phyloP scores from a whole-genome alignment of 352 stramenopile genomes.

The Blastocystis sp. region DNA sequence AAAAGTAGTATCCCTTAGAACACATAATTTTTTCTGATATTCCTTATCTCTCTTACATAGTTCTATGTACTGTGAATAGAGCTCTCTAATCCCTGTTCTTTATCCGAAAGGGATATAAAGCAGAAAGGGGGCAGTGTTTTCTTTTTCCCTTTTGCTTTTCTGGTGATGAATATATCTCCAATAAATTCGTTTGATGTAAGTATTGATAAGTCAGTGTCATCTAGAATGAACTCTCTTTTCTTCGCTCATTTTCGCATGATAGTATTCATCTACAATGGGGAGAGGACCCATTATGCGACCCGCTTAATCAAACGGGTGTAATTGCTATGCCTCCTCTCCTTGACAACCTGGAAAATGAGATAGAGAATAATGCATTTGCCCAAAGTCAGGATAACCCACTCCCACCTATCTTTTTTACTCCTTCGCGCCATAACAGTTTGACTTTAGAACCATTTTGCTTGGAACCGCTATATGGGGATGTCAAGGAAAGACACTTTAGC shows the following conservation, averaged over 20 bases:
- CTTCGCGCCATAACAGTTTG: neutral
- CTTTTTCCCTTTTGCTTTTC: neutral
- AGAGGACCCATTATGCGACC: neutral
- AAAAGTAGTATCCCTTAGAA: conserved; percentile 50
- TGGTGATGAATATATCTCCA: neutral
- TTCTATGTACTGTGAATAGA: neutral
- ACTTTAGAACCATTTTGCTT: neutral
- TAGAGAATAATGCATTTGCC: neutral
- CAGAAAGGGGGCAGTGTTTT: neutral
- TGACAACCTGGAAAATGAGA: neutral
- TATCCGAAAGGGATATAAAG: neutral
- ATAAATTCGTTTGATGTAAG: neutral
- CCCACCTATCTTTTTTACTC: neutral
- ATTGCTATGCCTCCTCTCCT: neutral
- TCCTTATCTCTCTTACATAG: neutral
- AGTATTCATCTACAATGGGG: neutral
- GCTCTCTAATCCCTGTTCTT: neutral
- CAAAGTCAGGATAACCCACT: neutral
- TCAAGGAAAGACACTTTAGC: neutral
- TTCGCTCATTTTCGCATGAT: neutral
- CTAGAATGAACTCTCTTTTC: neutral
- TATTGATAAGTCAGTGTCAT: neutral
- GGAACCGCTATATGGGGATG: neutral
- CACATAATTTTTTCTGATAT: neutral
- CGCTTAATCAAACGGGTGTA: neutral